Base-by-base conservation (phyloP, 352 stramenopile species). In the Globisporangium yorkense region DNA sequence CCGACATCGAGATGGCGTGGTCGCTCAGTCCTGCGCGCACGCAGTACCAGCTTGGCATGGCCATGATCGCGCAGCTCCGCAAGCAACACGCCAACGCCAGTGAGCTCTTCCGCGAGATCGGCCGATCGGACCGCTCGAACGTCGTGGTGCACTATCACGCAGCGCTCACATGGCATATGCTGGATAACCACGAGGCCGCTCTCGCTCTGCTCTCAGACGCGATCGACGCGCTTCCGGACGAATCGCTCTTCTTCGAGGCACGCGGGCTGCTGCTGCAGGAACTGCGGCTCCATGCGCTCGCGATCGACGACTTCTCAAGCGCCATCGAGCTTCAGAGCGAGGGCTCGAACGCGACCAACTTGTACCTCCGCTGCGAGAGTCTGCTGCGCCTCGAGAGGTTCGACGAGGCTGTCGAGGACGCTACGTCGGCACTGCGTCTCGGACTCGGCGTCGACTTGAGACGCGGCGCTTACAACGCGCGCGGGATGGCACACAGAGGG, bases 1-100 rank as follows among this genome's bases (percentile, higher is more conserved):
- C 70, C 5, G 83, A 93, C 54, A 84, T 91, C 24, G 80, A 91
- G 55, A 88, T 89, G 75, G 83, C 83, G n/a, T 88, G 75, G 61
- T 79, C 66, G 9, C 57, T 89, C 12, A 68, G 66, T 5, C 71
- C 79, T 3, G 76, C 31, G 12, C 59, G 60, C 0, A 59, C 65
- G 33, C 67, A 75, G 31, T 90, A 87, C 24, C 68, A 89, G 44
- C 72, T 87, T 37, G 78, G 79, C 13, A 81, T 91, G 72, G 83
- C 75, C 10, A 91, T 91, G 80, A 86, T 91, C 53, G 72, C 67
- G 21, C 80, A 91, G 55, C 71, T 93, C 10, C 74, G 74, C 48
- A 61, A 84, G 39, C 63, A 76, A 3, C 66, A 87, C 59, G 57
- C 61, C 4, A 64, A 70, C 0, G 80, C 78, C 27, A 63, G 67